Percentiles rank a stretch among this genome's conserved stretches.
Conservation (phyloP, 2,329 filamentous ascomycete species). For the Botrytis cinerea region DNA sequence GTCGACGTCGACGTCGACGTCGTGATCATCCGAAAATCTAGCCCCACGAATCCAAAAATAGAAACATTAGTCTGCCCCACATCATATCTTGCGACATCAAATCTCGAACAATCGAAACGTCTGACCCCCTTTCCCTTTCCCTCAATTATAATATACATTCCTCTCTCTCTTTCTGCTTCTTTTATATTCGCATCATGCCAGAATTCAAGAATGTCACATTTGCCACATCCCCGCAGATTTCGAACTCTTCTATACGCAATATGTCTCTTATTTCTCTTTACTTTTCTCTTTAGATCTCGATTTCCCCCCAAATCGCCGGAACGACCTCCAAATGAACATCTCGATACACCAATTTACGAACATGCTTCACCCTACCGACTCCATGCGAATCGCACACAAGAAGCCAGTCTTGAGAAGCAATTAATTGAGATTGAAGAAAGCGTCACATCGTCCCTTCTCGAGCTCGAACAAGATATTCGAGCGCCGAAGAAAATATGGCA, state of each 20-base stretch:
- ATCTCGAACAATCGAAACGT: constrained; percentile 10
- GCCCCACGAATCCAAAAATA: constrained; percentile 13
- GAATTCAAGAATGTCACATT: constrained; percentile 21
- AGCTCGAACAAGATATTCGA: constrained; percentile 22
- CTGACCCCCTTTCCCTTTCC: constrained; percentile 18
- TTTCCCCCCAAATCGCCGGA: not conserved
- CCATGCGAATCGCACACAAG: constrained; percentile 27
- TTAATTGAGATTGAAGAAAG: constrained; percentile 27
- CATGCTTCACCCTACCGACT: constrained; percentile 30
- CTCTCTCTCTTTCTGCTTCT: not conserved
- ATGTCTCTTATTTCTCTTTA: not conserved
- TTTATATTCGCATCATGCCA: constrained; percentile 13
- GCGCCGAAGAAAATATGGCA: constrained; percentile 33
- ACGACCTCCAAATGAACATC: not conserved
- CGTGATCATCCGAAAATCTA: not conserved
- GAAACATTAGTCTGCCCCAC: not conserved
- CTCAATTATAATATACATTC: not conserved
- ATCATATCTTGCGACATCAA: not conserved
- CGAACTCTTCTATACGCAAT: constrained; percentile 13
- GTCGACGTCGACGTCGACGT: not conserved
- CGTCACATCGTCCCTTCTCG: constrained; percentile 16
- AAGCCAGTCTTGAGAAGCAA: constrained; percentile 28
- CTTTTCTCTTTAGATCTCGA: not conserved
- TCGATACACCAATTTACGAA: constrained; percentile 28
- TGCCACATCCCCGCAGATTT: constrained; percentile 1